Conservation (phyloP, 352 stramenopile genomes). For the Pythium biforme region DNA sequence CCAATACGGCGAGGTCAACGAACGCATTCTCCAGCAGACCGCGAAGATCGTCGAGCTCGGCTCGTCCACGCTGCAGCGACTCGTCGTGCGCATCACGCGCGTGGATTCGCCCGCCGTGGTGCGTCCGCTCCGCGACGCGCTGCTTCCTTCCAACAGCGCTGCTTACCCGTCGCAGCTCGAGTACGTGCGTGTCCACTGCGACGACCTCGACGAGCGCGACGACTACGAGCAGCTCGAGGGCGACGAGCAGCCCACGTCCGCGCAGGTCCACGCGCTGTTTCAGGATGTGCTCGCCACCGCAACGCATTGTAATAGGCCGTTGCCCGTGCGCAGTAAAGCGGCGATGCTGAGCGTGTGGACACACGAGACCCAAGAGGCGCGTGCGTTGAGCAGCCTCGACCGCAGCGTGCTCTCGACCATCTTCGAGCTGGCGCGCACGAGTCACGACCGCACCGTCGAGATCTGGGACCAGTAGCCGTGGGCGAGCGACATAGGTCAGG, state of each 20-base stretch:
- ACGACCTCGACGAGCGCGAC: background rate
- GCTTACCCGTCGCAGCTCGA: slow-evolving; percentile 10
- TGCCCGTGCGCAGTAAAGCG: background rate
- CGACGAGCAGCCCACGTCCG: background rate
- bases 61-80: background rate
- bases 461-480: background rate
- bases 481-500: too few relatives aligned
- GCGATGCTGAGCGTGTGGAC: slow-evolving; percentile 3
- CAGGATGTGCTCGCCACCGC: background rate
- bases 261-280: background rate
- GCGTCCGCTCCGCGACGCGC: background rate
- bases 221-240: background rate
- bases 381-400: background rate
- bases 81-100: slow-evolving; percentile 10
- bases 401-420: background rate
- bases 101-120: background rate
- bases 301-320: background rate
- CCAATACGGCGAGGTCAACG: background rate
- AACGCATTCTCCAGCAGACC: background rate
- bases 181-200: slow-evolving; percentile 12
- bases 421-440: background rate
- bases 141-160: background rate
- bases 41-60: slow-evolving; percentile 2
- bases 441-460: background rate
- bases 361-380: background rate